Evolutionary conservation across 1,284 basidiomycete species (phyloP), one percentile per base, ranked within the genome.

Genomic region (Sanghuangporus sanghuang): DNA sequence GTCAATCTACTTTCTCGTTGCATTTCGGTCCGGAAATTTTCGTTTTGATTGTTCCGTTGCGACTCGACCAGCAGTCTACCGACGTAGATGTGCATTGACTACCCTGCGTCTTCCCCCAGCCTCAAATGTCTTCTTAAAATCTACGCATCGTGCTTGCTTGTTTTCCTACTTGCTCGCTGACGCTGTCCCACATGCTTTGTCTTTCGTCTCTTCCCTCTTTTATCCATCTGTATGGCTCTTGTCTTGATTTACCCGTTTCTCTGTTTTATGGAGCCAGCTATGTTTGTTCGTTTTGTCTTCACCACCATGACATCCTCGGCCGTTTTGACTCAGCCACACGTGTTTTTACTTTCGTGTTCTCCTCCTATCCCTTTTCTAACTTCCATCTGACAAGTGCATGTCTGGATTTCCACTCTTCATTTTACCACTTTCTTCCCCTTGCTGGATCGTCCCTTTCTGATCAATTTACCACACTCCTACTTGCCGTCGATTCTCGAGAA

Each of bases 351-450:
- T 61, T 59, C 58, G 53, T 52, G 18, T 52, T 23, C 3, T 52
- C 4, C 21, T 52, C 4, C 21, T 52, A 32, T 52, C 49, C 23
- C 12, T 52, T 12, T 52, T 23, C 27, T 14, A 23, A 27, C 8
- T 52, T 23, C 23, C 49, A 35, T 18, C 44, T 18, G 21, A 46
- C 44, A 7, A 42, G 8, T 3, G 5, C 44, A 46, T 46, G 16
- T n/a, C 5, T 11, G 44, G 16, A 46, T 46, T 46, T 12, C 59
- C 27, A 32, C 27, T 23, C 23, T 54, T 38, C 27, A 67, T 62
- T 63, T 61, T 57, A 36, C 61, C 52, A 61, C 66, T 50, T 61
- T 55, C 50, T 53, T 42, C 64, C 64, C 57, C 64, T 67, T 62
- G 27, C 3, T 32, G 27, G 27, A 32, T 32, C 27, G 4, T 32